Conservation (phyloP, 2,329 filamentous ascomycete genomes). For the Neofusicoccum parvum region DNA sequence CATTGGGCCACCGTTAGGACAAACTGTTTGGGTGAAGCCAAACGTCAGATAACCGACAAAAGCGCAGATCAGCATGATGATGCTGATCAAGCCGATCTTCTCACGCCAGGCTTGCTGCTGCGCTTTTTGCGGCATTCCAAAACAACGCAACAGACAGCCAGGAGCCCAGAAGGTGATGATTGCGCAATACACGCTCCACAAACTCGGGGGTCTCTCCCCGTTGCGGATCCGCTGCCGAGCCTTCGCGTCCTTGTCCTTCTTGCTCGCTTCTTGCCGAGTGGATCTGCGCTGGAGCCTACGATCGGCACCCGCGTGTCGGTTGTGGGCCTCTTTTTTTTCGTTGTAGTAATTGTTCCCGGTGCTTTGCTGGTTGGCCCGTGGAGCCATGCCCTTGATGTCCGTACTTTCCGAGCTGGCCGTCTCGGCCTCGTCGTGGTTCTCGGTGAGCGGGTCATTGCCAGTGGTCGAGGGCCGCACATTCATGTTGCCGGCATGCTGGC, state of each 20-base stretch:
- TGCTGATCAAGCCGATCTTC: slow-evolving; percentile 94
- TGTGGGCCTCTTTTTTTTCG: slow-evolving; percentile 41
- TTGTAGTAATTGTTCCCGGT: slow-evolving; percentile 33
- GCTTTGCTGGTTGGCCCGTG: slow-evolving; percentile 46
- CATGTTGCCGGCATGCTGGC: slow-evolving; percentile 94
- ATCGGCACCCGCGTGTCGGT: slow-evolving; percentile 28
- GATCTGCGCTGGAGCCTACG: slow-evolving; percentile 61
- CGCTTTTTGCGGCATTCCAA: slow-evolving; percentile 80
- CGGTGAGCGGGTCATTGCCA: slow-evolving; percentile 84
- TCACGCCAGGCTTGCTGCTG: slow-evolving; percentile 95
- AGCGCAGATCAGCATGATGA: slow-evolving; percentile 84
- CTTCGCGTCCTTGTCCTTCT: slow-evolving; percentile 61
- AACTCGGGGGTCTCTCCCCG: slow-evolving; percentile 73
- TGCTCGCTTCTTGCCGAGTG: slow-evolving; percentile 62
- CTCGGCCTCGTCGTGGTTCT: slow-evolving; percentile 61
- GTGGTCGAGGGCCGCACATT: slow-evolving; percentile 85
- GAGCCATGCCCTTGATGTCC: slow-evolving; percentile 52
- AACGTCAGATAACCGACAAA: slow-evolving; percentile 96
- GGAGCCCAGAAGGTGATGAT: slow-evolving; percentile 95
- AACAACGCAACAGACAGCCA: slow-evolving; percentile 79
- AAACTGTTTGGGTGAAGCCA: slow-evolving; percentile 89
- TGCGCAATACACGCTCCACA: slow-evolving; percentile 96
- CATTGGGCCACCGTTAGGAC: slow-evolving; percentile 65
- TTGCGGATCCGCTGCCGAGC: slow-evolving; percentile 62
- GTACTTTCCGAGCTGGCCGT: slow-evolving; percentile 66